These are phyloP conservation scores for Tetrahymena thermophila DNA, from an alignment of 73 alveolate species.

Conservation along the genomic window DNA sequence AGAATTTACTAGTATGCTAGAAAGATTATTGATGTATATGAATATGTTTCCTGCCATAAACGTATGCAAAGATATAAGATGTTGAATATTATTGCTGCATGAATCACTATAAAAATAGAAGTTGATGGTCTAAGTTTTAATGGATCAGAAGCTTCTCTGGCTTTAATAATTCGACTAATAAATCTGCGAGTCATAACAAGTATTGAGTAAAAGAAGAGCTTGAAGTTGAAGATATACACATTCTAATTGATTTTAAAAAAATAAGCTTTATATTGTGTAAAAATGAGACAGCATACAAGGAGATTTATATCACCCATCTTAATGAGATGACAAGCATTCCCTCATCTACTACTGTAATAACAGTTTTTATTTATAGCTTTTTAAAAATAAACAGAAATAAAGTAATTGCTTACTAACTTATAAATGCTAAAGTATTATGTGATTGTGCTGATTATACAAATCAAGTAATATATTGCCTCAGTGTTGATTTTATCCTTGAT, in stretches of 20 bases:
- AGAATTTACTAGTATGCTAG: not conserved
- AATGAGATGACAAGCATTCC: not conserved
- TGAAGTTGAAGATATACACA: not conserved
- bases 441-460: not conserved
- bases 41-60: not conserved
- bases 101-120: not conserved
- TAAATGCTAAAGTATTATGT: not conserved
- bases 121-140: not conserved
- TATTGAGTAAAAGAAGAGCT: not conserved
- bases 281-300: not conserved
- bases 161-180: not conserved
- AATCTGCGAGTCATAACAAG: not conserved
- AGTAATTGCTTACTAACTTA: not conserved
- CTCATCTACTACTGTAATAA: not conserved
- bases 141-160: not conserved
- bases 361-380: not conserved
- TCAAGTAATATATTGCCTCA: not conserved
- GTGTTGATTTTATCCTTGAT: not conserved
- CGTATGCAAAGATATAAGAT: not conserved
- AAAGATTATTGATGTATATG: not conserved
- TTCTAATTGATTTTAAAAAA: not conserved
- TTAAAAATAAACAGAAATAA: not conserved
- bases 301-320: not conserved
- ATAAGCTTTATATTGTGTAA: not conserved
- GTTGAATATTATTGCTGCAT: not conserved